Conservation (phyloP, 345 rosid genomes). For the Populus pruinosa region DNA sequence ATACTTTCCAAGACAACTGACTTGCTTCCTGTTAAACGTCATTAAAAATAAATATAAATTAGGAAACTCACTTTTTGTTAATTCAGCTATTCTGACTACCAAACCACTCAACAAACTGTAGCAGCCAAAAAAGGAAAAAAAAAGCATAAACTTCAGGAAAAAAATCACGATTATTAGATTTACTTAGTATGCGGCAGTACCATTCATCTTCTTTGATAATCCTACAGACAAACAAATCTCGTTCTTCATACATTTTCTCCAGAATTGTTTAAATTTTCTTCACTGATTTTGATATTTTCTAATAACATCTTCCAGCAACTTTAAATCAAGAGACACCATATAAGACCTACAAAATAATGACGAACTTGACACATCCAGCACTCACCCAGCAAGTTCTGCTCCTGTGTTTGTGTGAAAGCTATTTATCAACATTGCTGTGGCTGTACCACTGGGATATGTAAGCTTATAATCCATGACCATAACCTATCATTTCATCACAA, state of each 20-base stretch:
- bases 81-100: neutral
- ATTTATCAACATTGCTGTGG: slow-evolving; percentile 91
- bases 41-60: neutral
- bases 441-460: slow-evolving; percentile 95
- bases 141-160: too few species aligned
- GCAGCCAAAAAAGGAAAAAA: neutral
- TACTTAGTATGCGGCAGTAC: too few species aligned
- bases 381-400: slow-evolving; percentile 91
- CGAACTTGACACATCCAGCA: neutral
- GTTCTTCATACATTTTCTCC: neutral
- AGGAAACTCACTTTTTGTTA: too few species aligned
- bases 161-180: too few species aligned
- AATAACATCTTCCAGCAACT: neutral
- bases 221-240: too few species aligned
- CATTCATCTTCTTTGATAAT: too few species aligned
- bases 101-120: neutral
- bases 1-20: slow-evolving; percentile 81
- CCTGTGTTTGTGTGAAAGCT: slow-evolving; percentile 86
- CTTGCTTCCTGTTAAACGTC: slow-evolving; percentile 67
- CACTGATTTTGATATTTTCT: neutral
- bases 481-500: slow-evolving; percentile 33
- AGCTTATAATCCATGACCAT: slow-evolving; percentile 90
- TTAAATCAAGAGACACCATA: slow-evolving; percentile 6
- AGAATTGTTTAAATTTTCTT: neutral
- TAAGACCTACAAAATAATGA: neutral